Evolutionary conservation across 768 basidiomycete genomes (phyloP).

Genomic region (Punctularia strigosozonata): DNA sequence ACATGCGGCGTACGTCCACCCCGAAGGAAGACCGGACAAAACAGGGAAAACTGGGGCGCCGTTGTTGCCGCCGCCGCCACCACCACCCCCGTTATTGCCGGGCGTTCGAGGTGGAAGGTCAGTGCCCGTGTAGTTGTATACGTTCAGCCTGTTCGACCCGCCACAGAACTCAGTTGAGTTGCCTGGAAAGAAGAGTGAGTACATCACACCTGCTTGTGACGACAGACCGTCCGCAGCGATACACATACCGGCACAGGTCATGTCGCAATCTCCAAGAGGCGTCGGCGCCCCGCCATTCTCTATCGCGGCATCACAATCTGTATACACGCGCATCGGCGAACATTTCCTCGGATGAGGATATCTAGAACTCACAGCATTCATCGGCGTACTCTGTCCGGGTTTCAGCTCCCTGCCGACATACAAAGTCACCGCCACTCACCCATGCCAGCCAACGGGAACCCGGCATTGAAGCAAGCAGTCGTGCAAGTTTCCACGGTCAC

Average conservation of each 20-base stretch:
- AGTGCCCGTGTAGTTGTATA: constrained; percentile 62
- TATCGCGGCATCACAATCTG: constrained; percentile 40
- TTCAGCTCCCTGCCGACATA: too few relatives aligned
- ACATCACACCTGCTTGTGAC: too few relatives aligned
- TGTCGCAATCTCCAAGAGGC: constrained; percentile 44
- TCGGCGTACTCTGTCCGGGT: constrained; percentile 31
- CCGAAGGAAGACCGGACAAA: constrained; percentile 35
- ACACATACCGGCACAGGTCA: constrained; percentile 57
- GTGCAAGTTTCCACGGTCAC: constrained; percentile 50
- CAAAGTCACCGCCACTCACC: too few relatives aligned
- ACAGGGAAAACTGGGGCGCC: constrained; percentile 30
- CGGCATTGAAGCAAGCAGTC: constrained; percentile 45
- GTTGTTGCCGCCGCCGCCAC: constrained; percentile 18
- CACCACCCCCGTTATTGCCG: constrained; percentile 17
- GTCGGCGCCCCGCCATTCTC: constrained; percentile 35
- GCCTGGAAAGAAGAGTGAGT: too few relatives aligned
- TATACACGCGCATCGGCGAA: constrained; percentile 1
- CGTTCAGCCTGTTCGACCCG: constrained; percentile 52
- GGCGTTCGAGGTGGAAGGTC: constrained; percentile 23
- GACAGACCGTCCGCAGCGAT: too few relatives aligned
- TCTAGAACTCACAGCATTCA: constrained; percentile 39
- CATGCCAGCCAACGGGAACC: constrained; percentile 24
- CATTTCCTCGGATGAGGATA: neutral
- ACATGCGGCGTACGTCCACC: constrained; percentile 53
- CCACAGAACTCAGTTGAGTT: constrained; percentile 59